Evolutionary conservation across 202 grass and related monocot species (phyloP), one percentile per base, ranked within the genome.

Genomic region (Zizania palustris): DNA sequence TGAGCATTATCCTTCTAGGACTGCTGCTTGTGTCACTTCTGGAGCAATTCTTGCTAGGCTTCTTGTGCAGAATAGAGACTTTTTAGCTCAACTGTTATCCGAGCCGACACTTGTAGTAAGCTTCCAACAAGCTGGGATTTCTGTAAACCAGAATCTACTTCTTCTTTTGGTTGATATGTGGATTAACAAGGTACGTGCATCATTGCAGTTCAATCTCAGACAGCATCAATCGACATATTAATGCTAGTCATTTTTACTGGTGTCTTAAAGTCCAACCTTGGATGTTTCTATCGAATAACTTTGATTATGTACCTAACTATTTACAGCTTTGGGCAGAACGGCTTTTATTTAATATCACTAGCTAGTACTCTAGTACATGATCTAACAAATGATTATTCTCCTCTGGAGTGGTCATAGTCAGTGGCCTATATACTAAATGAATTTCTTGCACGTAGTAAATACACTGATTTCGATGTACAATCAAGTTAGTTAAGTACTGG

Each of bases 31-130:
- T 71, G 87, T 81, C 87, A 85, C 91, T 56, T 82, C 90, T 79
- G 86, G 86, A 65, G 89, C 95, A 11, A 94, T 97, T 88, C 69
- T 97, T 76, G 95, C 95, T 62, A 94, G 85, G 82, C 79, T 97
- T 73, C 81, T 97, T 38, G 87, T 97, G 63, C 88, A 92, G 88
- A 97, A 94, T 84, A 97, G 89, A 19, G 92, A 90, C 73, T 97
- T 92, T 89, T 85, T 74, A 11, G 91, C 89, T 11, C 91, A 98
- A 63, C 75, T 94, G 58, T 81, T 88, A 83, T 98, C 95, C 46
- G 95, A 98, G 61, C 74, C 84, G 64, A 64, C 87, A 56, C 87
- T 97, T 86, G 40, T 45, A 22, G 9, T 70, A 49, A 90, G 56
- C 54, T 86, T 98, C 73, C 87, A 88, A 61, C 95, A 98, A 77